These are phyloP conservation scores for Aureobasidium sp. DNA, from an alignment of 2,329 filamentous ascomycete genomes.

Conservation along the genomic window DNA sequence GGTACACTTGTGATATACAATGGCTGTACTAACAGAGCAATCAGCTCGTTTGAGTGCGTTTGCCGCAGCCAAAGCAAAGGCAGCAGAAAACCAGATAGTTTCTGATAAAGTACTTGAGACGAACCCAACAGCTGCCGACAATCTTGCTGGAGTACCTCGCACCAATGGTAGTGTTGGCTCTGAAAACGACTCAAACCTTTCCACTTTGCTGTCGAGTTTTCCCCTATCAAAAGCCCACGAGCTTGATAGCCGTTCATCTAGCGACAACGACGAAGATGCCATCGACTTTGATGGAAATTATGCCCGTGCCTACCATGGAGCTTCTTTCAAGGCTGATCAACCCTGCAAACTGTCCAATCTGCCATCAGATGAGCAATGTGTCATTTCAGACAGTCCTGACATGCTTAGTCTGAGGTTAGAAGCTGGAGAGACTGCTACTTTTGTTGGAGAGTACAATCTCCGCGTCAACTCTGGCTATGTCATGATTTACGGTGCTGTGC, in stretches of 20 bases:
- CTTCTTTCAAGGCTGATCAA: conserved; percentile 1
- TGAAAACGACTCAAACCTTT: background rate
- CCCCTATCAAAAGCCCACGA: conserved; percentile 19
- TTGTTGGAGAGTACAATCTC: conserved; percentile 61
- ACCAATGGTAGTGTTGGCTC: background rate
- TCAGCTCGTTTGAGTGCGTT: conserved; percentile 28
- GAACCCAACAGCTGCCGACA: background rate
- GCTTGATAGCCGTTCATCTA: conserved; percentile 15
- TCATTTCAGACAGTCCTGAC: conserved; percentile 18
- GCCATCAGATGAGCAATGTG: conserved; percentile 10
- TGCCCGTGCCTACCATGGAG: background rate
- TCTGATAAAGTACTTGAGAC: background rate
- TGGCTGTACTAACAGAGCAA: background rate
- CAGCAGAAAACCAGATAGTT: conserved; percentile 3
- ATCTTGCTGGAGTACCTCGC: background rate
- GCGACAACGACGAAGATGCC: conserved; percentile 3
- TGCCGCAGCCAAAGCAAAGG: conserved; percentile 23
- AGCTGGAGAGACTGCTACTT: conserved; percentile 30
- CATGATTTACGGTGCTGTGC: conserved; percentile 57
- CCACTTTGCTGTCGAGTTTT: conserved; percentile 10
- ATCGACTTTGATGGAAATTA: background rate
- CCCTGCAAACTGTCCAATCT: conserved; percentile 18
- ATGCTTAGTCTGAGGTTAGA: conserved; percentile 18
- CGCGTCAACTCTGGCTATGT: conserved; percentile 55
- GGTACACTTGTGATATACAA: too few relatives aligned